These are phyloP conservation scores for Trametes cubensis DNA, from an alignment of 768 basidiomycete species.

Conservation along the genomic window DNA sequence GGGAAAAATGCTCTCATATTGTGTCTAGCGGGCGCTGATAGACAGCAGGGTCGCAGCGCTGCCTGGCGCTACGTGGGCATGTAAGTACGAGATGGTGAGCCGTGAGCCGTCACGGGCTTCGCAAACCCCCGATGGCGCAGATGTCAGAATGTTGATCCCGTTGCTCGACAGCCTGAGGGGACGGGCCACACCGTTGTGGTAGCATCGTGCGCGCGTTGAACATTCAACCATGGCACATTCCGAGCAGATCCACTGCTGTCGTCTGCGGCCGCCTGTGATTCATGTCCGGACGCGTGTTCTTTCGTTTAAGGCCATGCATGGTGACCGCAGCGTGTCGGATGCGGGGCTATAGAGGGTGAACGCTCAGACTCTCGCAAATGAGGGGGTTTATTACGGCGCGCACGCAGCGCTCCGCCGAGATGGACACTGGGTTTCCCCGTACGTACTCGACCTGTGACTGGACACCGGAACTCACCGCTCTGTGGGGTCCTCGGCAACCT, in stretches of 20 bases:
- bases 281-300: background rate
- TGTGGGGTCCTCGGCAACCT: no score
- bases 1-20: no score
- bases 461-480: no score
- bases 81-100: no score
- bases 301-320: background rate
- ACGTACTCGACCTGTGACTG: no score
- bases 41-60: no score
- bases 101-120: background rate
- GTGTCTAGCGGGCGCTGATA: no score
- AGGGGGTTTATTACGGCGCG: conserved; percentile 4
- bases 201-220: background rate
- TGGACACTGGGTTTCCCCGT: background rate
- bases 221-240: background rate
- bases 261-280: background rate
- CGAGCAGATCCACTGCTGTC: background rate
- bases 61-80: no score
- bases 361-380: background rate
- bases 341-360: background rate
- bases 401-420: background rate
- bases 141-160: no score
- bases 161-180: no score
- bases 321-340: conserved; percentile 8
- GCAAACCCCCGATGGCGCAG: background rate
- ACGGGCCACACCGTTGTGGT: no score